A percentile compares a stretch with the other conserved stretches of the same genome.
These are phyloP conservation scores for Diospyros kaki DNA, from an alignment of 148 eudicot genomes.

Conservation along the genomic window DNA sequence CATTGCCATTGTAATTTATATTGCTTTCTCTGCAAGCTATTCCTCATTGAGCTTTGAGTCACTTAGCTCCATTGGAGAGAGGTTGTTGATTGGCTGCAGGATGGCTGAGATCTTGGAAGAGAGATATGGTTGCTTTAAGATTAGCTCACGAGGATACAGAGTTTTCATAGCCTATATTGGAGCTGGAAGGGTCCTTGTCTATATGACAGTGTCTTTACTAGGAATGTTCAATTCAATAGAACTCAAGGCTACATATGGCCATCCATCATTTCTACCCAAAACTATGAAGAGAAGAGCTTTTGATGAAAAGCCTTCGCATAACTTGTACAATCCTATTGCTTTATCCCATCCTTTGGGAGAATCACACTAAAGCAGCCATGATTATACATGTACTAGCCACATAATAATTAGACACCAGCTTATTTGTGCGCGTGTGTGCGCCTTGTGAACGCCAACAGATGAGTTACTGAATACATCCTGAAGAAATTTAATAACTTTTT, in stretches of 20 bases:
- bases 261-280: not conserved
- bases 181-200: conserved; percentile 16
- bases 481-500: not conserved
- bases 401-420: not conserved
- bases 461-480: not conserved
- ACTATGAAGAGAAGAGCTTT: conserved; percentile 9
- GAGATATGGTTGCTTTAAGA: conserved; percentile 9
- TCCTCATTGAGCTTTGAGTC: not conserved
- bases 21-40: not conserved
- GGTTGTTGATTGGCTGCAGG: not conserved
- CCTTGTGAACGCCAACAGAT: not conserved
- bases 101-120: not conserved
- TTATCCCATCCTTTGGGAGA: conserved; percentile 24
- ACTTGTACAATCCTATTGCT: conserved; percentile 12
- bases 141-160: not conserved
- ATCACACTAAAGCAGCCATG: not conserved
- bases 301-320: too few relatives aligned
- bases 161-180: not conserved
- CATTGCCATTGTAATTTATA: not conserved
- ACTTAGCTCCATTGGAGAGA: not conserved
- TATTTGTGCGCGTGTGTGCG: too few relatives aligned
- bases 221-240: not conserved
- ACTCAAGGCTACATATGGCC: not conserved
- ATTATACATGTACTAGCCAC: conserved; percentile 8
- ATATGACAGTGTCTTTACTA: conserved; percentile 13